Evolutionary conservation across 768 basidiomycete species (phyloP), one percentile per base, ranked within the genome.

Genomic region (Mycena epipterygia): DNA sequence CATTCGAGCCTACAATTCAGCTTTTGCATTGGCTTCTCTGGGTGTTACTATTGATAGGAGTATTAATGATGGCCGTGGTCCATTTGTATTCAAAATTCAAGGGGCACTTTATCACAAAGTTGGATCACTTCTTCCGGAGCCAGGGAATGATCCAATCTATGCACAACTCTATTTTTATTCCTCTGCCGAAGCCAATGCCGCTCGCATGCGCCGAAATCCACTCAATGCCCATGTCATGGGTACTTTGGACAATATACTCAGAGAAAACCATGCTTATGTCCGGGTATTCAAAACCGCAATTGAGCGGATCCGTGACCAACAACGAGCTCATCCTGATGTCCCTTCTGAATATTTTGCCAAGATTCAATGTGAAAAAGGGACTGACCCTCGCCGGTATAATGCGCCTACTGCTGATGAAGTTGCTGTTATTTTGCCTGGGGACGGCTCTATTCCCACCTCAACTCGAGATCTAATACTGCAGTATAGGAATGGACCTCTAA

Each of bases 391-490:
- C 6, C 62, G 76, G 19, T 85, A 86, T 55, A 85, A 86, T 71
- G 65, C 82, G 0, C 83, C 86, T 2, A 81, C 79, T 37, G 76
- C 79, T 0, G 72, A 82, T 52, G 85, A 86, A 52, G 79, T 86
- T 56, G 84, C 80, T 51, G 81, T 78, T 0, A 72, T 86, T 21
- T 44, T 85, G 42, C 81, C 82, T 2, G 75, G 78, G 75, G 80
- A 74, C 14, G 62, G 70, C 3, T 30, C 74, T 4, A 25, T 56
- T 14, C 57, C 71, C 1, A 17, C 75, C 27, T 37, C 53, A n/a
- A 17, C 53, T 29, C 21, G 74, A 8, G 83, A 86, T 62, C 80
- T 84, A 19, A 62, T 85, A 19, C 13, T 84, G 9, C 67, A 53
- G 2, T 29, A 51, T 14, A 58, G 42, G 17, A 72, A 51, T 59